Evolutionary conservation across 495 filamentous ascomycete genomes (phyloP).

Genomic region (Apiosordaria backusii): DNA sequence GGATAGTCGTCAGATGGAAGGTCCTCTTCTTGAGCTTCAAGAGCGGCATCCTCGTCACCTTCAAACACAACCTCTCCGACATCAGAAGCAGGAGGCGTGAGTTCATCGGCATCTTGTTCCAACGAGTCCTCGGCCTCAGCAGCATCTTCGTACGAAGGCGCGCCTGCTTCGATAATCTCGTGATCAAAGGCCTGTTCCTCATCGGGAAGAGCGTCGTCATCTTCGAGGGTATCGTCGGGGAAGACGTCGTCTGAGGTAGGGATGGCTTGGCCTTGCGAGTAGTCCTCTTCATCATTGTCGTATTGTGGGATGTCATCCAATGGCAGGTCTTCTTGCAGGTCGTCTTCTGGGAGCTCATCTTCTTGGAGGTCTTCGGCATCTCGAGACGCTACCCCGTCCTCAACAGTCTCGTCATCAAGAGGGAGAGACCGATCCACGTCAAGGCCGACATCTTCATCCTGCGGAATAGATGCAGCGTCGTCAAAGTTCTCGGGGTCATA

Average conservation of each 20-base stretch:
- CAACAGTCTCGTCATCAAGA: background rate
- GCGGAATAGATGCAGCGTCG: background rate
- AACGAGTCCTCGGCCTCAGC: background rate
- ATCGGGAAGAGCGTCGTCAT: background rate
- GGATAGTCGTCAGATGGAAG: background rate
- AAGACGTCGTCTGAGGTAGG: too few species aligned
- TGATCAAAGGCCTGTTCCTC: background rate
- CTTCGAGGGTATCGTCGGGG: too few species aligned
- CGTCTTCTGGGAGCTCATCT: background rate
- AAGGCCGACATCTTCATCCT: background rate
- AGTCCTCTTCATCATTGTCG: background rate
- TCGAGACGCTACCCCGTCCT: background rate
- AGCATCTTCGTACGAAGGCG: background rate
- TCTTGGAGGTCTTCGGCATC: background rate
- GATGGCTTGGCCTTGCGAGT: background rate
- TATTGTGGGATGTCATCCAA: background rate
- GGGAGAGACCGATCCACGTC: background rate
- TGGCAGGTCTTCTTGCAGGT: background rate
- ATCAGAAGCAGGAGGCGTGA: background rate
- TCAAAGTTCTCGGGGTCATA: background rate
- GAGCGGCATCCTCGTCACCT: background rate
- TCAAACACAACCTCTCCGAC: background rate
- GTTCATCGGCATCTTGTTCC: background rate
- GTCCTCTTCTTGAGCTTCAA: background rate
- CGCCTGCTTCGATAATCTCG: background rate